These are phyloP conservation scores for Cinnamomum micranthum DNA, from an alignment of 164 flowering plant genomes.

Conservation along the genomic window DNA sequence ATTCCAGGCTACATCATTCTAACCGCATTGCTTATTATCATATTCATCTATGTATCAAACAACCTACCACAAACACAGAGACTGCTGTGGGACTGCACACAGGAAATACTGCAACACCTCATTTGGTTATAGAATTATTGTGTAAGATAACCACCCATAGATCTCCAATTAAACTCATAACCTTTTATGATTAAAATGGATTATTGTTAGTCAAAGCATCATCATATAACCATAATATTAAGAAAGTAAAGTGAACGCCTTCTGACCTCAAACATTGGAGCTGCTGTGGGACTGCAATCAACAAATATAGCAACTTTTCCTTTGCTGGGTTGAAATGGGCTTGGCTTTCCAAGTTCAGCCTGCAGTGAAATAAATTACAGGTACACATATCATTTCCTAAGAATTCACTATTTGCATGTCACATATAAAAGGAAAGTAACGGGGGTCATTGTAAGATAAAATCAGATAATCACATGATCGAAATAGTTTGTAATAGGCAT, in stretches of 20 bases:
- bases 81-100: too few species aligned
- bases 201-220: neutral
- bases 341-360: conserved; percentile 97
- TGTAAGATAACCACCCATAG: neutral
- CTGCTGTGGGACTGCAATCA: conserved; percentile 91
- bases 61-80: too few species aligned
- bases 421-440: neutral
- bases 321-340: conserved; percentile 54
- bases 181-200: neutral
- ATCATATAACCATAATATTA: neutral
- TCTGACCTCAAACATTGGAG: conserved; percentile 80
- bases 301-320: conserved; percentile 76
- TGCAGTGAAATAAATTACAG: conserved; percentile 23
- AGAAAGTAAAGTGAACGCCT: neutral
- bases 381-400: neutral
- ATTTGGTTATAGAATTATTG: too few species aligned
- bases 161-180: neutral
- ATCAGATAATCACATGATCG: neutral
- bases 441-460: neutral
- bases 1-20: too few species aligned
- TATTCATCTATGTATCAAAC: too few species aligned
- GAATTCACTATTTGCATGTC: neutral
- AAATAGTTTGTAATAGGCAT: neutral
- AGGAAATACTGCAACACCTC: too few species aligned
- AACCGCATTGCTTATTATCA: too few species aligned